Percentiles rank a stretch among this genome's conserved stretches.
These are phyloP conservation scores for Lentinula sp. DNA, from an alignment of 768 basidiomycete species.

Conservation along the genomic window DNA sequence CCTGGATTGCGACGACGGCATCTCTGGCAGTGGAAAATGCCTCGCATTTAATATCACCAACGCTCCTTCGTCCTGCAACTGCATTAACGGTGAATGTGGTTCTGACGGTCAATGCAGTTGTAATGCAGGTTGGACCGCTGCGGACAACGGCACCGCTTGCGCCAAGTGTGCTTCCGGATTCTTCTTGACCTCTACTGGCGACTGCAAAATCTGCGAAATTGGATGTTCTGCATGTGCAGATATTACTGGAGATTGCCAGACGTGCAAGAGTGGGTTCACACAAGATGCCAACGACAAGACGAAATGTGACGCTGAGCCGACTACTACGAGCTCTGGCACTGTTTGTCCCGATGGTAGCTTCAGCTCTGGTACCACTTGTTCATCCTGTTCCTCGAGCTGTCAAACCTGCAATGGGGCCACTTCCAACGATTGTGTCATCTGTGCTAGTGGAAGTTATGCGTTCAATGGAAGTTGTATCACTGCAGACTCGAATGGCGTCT, in stretches of 20 bases:
- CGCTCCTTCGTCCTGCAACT: constrained; percentile 67
- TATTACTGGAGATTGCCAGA: constrained; percentile 60
- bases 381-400: constrained; percentile 58
- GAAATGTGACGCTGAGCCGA: constrained; percentile 50
- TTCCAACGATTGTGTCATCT: constrained; percentile 67
- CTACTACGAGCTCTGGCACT: constrained; percentile 44
- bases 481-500: constrained; percentile 63
- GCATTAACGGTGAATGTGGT: constrained; percentile 74
- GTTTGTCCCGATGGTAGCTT: constrained; percentile 66
- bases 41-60: constrained; percentile 42
- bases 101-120: constrained; percentile 68
- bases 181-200: constrained; percentile 62
- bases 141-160: constrained; percentile 69
- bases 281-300: constrained; percentile 61
- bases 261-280: constrained; percentile 68
- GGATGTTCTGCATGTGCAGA: constrained; percentile 70
- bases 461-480: constrained; percentile 69
- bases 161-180: constrained; percentile 71
- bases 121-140: constrained; percentile 69
- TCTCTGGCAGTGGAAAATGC: constrained; percentile 72
- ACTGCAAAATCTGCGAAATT: constrained; percentile 69
- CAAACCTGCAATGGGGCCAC: constrained; percentile 63
- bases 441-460: constrained; percentile 52
- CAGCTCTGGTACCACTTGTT: constrained; percentile 44
- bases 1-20: constrained; percentile 69